phyloP scores from a whole-genome alignment of 768 basidiomycete genomes.

The Dioszegia aurantiaca region DNA sequence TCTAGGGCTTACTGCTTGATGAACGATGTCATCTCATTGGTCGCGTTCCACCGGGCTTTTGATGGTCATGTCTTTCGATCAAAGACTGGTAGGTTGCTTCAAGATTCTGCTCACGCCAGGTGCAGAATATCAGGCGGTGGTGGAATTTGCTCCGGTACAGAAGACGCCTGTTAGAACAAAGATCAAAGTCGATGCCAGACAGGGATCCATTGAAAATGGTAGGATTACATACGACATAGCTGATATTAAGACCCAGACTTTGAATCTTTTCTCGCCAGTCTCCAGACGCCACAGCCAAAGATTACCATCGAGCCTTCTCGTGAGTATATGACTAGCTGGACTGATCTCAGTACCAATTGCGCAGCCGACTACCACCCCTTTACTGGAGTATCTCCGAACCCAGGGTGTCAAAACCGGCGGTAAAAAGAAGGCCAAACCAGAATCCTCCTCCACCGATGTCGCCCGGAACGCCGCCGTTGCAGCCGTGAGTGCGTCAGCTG shows the following conservation, averaged over 20 bases:
- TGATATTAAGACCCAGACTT: slow-evolving; percentile 52
- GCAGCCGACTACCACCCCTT: slow-evolving; percentile 77
- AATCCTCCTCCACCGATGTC: slow-evolving; percentile 19
- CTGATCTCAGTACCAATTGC: slow-evolving; percentile 25
- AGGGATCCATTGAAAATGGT: slow-evolving; percentile 89
- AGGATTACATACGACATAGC: neutral
- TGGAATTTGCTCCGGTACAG: slow-evolving; percentile 92
- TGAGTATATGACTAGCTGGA: slow-evolving; percentile 45
- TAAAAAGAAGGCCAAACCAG: slow-evolving; percentile 9
- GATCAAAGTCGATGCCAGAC: slow-evolving; percentile 69
- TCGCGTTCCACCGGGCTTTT: slow-evolving; percentile 74
- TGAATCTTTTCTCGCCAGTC: slow-evolving; percentile 65
- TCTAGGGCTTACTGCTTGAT: slow-evolving; percentile 93
- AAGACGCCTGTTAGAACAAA: slow-evolving; percentile 63
- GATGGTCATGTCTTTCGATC: slow-evolving; percentile 90
- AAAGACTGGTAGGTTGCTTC: slow-evolving; percentile 69
- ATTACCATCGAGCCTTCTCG: slow-evolving; percentile 53
- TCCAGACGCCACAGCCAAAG: slow-evolving; percentile 63
- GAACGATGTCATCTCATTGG: slow-evolving; percentile 68
- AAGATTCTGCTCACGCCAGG: slow-evolving; percentile 57
- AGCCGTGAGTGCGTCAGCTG: slow-evolving; percentile 24
- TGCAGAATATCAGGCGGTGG: slow-evolving; percentile 78
- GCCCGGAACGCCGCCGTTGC: slow-evolving; percentile 31
- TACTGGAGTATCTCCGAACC: slow-evolving; percentile 58
- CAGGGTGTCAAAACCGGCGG: slow-evolving; percentile 19